Evolutionary conservation across 2,329 filamentous ascomycete genomes (phyloP).

Genomic region (Cytospora paraplurivora): DNA sequence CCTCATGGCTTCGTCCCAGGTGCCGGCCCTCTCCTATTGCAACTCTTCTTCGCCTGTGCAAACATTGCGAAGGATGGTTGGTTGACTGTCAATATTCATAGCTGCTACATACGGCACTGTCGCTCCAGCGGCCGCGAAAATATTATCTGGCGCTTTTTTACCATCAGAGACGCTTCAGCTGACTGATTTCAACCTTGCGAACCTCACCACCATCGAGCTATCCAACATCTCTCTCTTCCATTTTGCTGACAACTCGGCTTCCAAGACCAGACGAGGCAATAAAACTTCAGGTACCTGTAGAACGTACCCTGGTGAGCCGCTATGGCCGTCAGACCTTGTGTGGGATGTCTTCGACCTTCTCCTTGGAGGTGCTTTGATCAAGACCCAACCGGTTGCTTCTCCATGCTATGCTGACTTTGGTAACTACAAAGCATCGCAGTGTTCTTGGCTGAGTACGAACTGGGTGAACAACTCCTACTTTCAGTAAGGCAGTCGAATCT

Average conservation of each 20-base stretch:
- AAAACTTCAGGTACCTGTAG: slow-evolving; percentile 37
- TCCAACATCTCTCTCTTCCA: slow-evolving; percentile 39
- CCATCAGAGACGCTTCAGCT: slow-evolving; percentile 26
- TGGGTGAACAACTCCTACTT: slow-evolving; percentile 34
- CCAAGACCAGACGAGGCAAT: slow-evolving; percentile 29
- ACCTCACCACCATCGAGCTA: slow-evolving; percentile 37
- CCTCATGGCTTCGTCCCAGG: neutral
- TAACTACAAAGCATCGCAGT: slow-evolving; percentile 35
- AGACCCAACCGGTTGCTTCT: slow-evolving; percentile 39
- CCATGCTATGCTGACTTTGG: slow-evolving; percentile 36
- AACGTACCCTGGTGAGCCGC: slow-evolving; percentile 38
- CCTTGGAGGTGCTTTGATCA: slow-evolving; percentile 37
- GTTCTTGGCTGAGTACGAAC: slow-evolving; percentile 33
- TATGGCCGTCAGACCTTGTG: slow-evolving; percentile 35
- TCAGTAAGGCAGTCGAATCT: slow-evolving; percentile 29
- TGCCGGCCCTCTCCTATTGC: neutral
- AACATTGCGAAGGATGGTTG: neutral
- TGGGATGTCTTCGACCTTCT: slow-evolving; percentile 37
- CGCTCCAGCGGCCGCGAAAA: neutral
- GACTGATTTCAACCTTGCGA: slow-evolving; percentile 39
- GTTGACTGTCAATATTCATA: neutral
- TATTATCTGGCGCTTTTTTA: neutral
- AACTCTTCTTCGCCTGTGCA: neutral
- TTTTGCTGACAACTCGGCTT: slow-evolving; percentile 35
- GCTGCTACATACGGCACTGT: neutral